Conservation (phyloP, 2,329 filamentous ascomycete genomes). For the Colletotrichum paranaense region DNA sequence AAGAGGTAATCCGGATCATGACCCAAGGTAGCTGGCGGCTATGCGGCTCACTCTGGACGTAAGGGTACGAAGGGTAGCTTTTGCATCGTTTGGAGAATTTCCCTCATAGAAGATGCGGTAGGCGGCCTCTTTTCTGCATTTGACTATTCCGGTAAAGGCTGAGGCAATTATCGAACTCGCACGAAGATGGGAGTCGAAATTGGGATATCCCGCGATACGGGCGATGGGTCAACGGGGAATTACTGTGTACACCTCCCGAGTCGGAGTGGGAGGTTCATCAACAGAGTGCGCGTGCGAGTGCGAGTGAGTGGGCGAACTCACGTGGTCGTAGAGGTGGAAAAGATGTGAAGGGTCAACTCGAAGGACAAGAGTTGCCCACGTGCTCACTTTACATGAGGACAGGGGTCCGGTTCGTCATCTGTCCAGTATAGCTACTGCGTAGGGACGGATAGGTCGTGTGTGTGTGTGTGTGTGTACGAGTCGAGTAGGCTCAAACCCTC, state of each 20-base stretch:
- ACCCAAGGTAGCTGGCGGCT: neutral
- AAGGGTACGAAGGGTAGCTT: neutral
- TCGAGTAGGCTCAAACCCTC: neutral
- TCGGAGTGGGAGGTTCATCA: neutral
- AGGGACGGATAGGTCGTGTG: neutral
- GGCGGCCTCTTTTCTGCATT: neutral
- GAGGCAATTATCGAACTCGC: neutral
- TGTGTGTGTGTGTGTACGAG: neutral
- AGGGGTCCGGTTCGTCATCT: neutral
- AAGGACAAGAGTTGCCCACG: constrained; percentile 11
- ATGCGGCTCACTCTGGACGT: neutral
- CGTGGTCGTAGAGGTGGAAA: no score
- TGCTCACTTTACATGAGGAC: constrained; percentile 24
- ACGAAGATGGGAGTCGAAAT: neutral
- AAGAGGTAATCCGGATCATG: constrained; percentile 9
- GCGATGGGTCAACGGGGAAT: no score
- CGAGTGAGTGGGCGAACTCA: neutral
- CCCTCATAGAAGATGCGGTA: neutral
- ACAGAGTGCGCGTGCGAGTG: neutral
- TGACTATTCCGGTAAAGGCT: no score
- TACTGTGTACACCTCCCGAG: no score
- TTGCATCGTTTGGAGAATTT: neutral
- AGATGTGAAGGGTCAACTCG: neutral
- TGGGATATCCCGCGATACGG: neutral
- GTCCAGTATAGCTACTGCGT: neutral